A percentile compares a stretch with the other conserved stretches of the same genome.
Evolutionary conservation across 345 rosid genomes (phyloP).

Genomic region (Corchorus olitorius): DNA sequence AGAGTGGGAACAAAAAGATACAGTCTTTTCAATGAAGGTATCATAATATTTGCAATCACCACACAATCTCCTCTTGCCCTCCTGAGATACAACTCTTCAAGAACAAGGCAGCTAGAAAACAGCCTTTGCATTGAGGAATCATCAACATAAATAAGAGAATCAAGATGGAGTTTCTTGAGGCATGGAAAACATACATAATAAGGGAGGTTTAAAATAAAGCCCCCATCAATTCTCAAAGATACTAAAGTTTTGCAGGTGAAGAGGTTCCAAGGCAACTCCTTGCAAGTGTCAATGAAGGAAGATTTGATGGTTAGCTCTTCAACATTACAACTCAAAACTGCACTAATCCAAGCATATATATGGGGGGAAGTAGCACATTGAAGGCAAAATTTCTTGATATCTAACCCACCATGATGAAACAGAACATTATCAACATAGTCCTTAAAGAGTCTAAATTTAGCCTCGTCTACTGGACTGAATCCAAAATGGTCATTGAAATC

Average conservation of each 20-base stretch:
- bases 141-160: not conserved
- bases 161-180: not conserved
- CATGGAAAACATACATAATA: not conserved
- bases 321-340: not conserved
- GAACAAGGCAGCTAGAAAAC: not conserved
- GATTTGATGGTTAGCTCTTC: not conserved
- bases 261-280: slow-evolving; percentile 2
- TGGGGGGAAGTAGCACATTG: not conserved
- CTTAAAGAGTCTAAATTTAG: not conserved
- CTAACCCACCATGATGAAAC: not conserved
- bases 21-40: not conserved
- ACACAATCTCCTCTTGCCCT: not conserved
- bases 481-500: not conserved
- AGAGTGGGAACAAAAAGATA: not conserved
- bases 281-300: not conserved
- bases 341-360: slow-evolving; percentile 7
- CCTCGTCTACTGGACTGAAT: not conserved
- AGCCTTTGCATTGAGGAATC: not conserved
- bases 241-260: not conserved
- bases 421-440: not conserved
- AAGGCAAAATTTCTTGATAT: not conserved
- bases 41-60: not conserved
- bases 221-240: not conserved
- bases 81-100: not conserved
- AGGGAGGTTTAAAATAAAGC: not conserved